These are phyloP conservation scores for Moelleriella libera DNA, from an alignment of 2,329 filamentous ascomycete genomes.

Conservation along the genomic window DNA sequence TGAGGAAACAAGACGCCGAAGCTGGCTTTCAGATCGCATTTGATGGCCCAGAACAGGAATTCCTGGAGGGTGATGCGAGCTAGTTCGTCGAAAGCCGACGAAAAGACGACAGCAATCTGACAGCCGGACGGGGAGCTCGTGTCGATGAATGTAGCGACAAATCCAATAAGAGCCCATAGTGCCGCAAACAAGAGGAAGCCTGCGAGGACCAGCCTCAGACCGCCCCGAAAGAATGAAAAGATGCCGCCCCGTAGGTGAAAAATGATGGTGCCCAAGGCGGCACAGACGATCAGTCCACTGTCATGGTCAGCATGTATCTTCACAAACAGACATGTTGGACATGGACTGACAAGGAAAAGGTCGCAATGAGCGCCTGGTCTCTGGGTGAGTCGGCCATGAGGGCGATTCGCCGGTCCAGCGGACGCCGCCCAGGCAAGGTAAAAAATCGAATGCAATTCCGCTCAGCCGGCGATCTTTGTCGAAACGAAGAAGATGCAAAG, in stretches of 20 bases:
- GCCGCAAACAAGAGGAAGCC: slow-evolving; percentile 35
- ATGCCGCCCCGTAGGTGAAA: slow-evolving; percentile 32
- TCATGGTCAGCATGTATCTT: slow-evolving; percentile 2
- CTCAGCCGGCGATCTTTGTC: background rate
- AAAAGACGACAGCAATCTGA: slow-evolving; percentile 36
- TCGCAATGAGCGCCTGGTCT: background rate
- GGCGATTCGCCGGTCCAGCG: background rate
- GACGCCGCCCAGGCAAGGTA: background rate
- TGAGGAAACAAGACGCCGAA: slow-evolving; percentile 28
- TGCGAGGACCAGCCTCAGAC: slow-evolving; percentile 50
- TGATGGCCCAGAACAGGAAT: slow-evolving; percentile 36
- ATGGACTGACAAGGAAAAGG: background rate
- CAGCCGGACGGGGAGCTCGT: slow-evolving; percentile 28
- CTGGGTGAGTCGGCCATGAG: background rate
- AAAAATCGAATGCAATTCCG: too few species aligned
- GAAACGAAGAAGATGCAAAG: background rate
- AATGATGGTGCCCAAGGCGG: slow-evolving; percentile 31
- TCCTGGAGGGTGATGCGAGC: slow-evolving; percentile 39
- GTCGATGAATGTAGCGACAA: slow-evolving; percentile 33
- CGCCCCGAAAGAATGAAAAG: slow-evolving; percentile 36
- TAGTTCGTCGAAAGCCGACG: slow-evolving; percentile 42
- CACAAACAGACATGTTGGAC: background rate
- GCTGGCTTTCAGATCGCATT: slow-evolving; percentile 21
- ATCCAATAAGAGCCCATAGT: slow-evolving; percentile 39
- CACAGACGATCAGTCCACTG: slow-evolving; percentile 38